Conservation (phyloP, 2,329 filamentous ascomycete species). For the Fusarium multiceps region DNA sequence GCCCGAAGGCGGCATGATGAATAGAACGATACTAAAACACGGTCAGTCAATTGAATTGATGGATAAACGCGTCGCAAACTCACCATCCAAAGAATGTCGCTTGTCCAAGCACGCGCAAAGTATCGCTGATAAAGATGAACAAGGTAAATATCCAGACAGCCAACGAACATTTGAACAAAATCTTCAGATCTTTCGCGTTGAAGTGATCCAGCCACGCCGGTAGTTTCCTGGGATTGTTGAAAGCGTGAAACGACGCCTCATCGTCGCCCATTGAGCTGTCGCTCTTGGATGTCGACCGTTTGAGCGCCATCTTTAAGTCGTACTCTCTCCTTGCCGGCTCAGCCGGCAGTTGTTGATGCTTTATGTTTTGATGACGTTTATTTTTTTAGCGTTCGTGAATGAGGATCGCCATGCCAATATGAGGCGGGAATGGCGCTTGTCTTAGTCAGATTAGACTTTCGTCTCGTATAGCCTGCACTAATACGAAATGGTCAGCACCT, state of each 20-base stretch:
- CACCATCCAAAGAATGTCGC: slow-evolving; percentile 24
- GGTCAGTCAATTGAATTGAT: not conserved
- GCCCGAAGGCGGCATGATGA: slow-evolving; percentile 38
- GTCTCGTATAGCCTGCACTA: slow-evolving; percentile 16
- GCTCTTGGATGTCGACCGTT: not conserved
- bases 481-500: slow-evolving; percentile 1
- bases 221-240: slow-evolving; percentile 13
- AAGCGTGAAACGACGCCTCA: slow-evolving; percentile 9
- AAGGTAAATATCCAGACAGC: slow-evolving; percentile 41
- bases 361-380: slow-evolving; percentile 8
- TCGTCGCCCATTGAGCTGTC: not conserved
- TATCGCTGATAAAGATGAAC: slow-evolving; percentile 36
- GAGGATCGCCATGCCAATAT: slow-evolving; percentile 7
- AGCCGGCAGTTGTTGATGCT: not conserved
- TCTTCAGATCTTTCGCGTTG: slow-evolving; percentile 40
- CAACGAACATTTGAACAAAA: slow-evolving; percentile 35
- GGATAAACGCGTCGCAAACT: not conserved
- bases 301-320: not conserved
- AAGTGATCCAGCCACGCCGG: slow-evolving; percentile 39
- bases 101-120: slow-evolving; percentile 28
- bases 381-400: not conserved
- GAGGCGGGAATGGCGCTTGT: slow-evolving; percentile 7
- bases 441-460: slow-evolving; percentile 3
- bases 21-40: slow-evolving; percentile 28
- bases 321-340: not conserved